Conservation (phyloP, 2,329 filamentous ascomycete genomes). For the Fusarium longipes region DNA sequence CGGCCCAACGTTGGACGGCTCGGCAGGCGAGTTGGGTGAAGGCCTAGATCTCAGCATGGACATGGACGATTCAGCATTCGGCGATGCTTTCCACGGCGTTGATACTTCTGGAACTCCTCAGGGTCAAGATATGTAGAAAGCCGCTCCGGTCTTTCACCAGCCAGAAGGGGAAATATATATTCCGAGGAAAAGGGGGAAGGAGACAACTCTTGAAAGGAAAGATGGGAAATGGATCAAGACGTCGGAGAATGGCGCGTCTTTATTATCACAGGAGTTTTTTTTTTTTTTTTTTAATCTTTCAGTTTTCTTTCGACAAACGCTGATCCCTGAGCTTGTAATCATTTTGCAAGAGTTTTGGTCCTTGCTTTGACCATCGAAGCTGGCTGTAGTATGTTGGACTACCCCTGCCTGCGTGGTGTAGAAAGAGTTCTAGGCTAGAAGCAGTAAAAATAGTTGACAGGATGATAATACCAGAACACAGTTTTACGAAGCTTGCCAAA, state of each 20-base stretch:
- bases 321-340: conserved; percentile 21
- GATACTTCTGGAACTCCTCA: conserved; percentile 55
- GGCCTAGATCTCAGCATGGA: conserved; percentile 72
- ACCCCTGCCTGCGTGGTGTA: not conserved
- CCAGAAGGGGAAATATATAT: not conserved
- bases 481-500: not conserved
- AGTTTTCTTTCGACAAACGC: conserved; percentile 10
- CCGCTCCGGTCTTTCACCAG: not conserved
- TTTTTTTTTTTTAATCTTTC: not conserved
- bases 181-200: conserved; percentile 11
- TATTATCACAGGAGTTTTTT: conserved; percentile 27
- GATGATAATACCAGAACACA: conserved; percentile 5
- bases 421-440: conserved; percentile 20
- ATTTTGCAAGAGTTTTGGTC: conserved; percentile 29
- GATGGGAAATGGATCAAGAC: conserved; percentile 33
- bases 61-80: conserved; percentile 84
- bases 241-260: conserved; percentile 44
- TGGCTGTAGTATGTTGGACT: conserved; percentile 8
- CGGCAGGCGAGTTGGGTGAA: conserved; percentile 61
- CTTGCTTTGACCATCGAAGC: conserved; percentile 13
- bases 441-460: conserved; percentile 8
- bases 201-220: not conserved
- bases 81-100: conserved; percentile 81
- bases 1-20: conserved; percentile 62
- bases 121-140: conserved; percentile 50